phyloP scores from a whole-genome alignment of 352 stramenopile genomes.

The Phytophthora syringae region DNA sequence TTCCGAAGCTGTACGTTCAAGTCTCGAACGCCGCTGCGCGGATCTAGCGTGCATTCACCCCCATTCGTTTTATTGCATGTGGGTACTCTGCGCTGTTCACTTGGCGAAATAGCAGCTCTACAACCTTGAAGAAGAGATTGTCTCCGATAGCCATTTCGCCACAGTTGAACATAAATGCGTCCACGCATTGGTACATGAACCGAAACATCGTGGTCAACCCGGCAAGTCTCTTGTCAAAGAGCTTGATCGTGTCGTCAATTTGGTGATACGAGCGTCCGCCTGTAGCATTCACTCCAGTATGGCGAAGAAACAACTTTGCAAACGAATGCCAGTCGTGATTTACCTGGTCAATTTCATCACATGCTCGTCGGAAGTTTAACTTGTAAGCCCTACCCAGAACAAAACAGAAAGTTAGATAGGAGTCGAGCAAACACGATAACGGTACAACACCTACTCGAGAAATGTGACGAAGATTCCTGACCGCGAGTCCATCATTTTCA shows the following conservation, averaged over 20 bases:
- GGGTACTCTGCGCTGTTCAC: conserved; percentile 67
- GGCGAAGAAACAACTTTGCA: conserved; percentile 56
- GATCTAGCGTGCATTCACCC: conserved; percentile 8
- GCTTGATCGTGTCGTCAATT: conserved; percentile 57
- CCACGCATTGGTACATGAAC: conserved; percentile 87
- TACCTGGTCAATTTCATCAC: conserved; percentile 54
- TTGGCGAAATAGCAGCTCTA: conserved; percentile 83
- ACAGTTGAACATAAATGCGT: conserved; percentile 78
- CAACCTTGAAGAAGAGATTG: conserved; percentile 70
- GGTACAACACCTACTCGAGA: conserved; percentile 56
- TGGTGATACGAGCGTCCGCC: conserved; percentile 41
- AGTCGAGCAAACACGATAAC: not conserved
- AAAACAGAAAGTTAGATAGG: not conserved
- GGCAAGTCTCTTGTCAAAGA: conserved; percentile 32
- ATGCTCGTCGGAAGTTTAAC: conserved; percentile 66
- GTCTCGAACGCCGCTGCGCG: conserved; percentile 14
- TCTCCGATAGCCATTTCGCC: conserved; percentile 80
- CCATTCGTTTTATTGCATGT: conserved; percentile 50
- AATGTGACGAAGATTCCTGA: conserved; percentile 72
- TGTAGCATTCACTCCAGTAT: conserved; percentile 27
- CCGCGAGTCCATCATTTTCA: conserved; percentile 68
- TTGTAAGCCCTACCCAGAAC: conserved; percentile 62
- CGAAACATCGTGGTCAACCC: conserved; percentile 63
- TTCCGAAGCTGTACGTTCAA: conserved; percentile 36
- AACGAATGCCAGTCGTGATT: conserved; percentile 64